Percentiles rank a stretch among this genome's conserved stretches.
Conservation (phyloP, 2,329 filamentous ascomycete species). For the Echinosphaeria canescens region DNA sequence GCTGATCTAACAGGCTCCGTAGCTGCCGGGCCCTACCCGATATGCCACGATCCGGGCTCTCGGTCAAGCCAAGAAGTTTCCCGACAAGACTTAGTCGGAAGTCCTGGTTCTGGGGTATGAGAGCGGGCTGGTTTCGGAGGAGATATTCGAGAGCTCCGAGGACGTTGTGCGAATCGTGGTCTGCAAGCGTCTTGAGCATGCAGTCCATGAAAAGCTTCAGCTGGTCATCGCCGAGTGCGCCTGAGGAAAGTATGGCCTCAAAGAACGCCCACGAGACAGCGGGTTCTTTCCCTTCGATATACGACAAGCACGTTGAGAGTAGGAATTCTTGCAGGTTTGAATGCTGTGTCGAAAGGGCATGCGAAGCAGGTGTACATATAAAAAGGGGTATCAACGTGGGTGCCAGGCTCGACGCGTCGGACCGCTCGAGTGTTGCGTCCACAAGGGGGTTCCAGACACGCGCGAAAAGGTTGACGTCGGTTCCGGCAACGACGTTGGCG, state of each 20-base stretch:
- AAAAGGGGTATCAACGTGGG: slow-evolving; percentile 24
- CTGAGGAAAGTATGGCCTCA: too few species aligned
- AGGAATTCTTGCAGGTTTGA: slow-evolving; percentile 24
- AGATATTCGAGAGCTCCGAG: too few species aligned
- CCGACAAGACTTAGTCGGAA: slow-evolving; percentile 27
- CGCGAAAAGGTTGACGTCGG: slow-evolving; percentile 16
- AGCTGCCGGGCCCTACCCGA: slow-evolving; percentile 19
- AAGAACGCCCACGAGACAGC: too few species aligned
- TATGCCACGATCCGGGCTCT: slow-evolving; percentile 17
- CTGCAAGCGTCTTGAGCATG: too few species aligned
- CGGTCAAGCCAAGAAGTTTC: slow-evolving; percentile 28
- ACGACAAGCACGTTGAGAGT: too few species aligned
- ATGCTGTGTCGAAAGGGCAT: slow-evolving; percentile 15
- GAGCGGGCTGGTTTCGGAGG: not conserved
- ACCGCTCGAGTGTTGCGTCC: slow-evolving; percentile 14
- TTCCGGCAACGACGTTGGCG: slow-evolving; percentile 30
- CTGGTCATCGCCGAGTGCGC: too few species aligned
- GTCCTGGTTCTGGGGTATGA: slow-evolving; percentile 15
- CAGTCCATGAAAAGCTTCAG: too few species aligned
- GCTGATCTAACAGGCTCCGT: slow-evolving; percentile 21
- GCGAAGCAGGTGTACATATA: slow-evolving; percentile 19
- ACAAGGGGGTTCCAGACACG: slow-evolving; percentile 22
- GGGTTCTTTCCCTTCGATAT: too few species aligned
- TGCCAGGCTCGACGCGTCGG: slow-evolving; percentile 10
- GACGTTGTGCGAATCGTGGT: too few species aligned